Conservation (phyloP, 2,329 filamentous ascomycete genomes). For the Paracamarosporium sp. region DNA sequence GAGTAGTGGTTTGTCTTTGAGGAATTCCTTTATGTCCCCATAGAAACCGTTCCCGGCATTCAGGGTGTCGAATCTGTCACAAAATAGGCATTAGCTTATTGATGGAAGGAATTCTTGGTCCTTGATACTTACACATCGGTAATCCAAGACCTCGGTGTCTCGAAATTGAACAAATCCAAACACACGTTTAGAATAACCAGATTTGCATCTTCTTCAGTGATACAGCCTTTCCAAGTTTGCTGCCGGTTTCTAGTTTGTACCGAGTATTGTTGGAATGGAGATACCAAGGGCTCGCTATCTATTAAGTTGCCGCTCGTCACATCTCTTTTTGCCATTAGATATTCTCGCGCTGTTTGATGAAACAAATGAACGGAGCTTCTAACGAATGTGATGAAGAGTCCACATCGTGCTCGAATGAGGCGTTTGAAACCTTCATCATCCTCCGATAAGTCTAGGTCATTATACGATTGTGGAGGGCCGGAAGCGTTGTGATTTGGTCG, state of each 20-base stretch:
- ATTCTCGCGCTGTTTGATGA: conserved; percentile 7
- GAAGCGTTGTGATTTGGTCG: background rate
- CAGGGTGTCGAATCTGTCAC: background rate
- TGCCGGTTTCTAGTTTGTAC: background rate
- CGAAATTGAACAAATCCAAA: background rate
- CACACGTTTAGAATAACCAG: background rate
- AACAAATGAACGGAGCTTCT: conserved; percentile 3
- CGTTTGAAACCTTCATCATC: conserved; percentile 6
- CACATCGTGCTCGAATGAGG: conserved; percentile 1
- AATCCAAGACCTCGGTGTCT: background rate
- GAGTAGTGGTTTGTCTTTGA: background rate
- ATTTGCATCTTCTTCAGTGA: conserved; percentile 3
- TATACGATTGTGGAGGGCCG: background rate
- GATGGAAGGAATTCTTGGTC: too few species aligned
- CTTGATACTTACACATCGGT: background rate
- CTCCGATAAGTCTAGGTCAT: background rate
- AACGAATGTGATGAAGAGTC: conserved; percentile 2
- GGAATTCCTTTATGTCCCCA: background rate
- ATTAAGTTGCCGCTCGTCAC: background rate
- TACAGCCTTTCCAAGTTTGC: conserved; percentile 1
- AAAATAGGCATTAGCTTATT: background rate
- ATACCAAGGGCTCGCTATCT: background rate
- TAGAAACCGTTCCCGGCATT: background rate
- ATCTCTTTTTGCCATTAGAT: background rate
- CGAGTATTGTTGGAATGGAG: background rate